Evolutionary conservation across 805 yeast species (phyloP).

Genomic region (Lachancea lanzarotensis): DNA sequence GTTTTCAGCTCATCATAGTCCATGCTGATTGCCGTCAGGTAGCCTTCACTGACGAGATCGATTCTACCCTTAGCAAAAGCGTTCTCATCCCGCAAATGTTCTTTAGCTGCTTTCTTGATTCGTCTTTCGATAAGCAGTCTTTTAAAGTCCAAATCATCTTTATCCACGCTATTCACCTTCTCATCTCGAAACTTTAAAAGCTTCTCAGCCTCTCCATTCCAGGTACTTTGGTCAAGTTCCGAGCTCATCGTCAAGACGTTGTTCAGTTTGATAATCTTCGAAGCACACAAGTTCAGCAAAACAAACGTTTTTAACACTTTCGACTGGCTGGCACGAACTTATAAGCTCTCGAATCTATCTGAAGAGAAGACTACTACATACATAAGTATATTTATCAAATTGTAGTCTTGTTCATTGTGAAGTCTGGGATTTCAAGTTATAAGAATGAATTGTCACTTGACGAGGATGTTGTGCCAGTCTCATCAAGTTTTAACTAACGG

Average conservation of each 20-base stretch:
- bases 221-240: background rate
- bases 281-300: too few species aligned
- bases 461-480: too few species aligned
- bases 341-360: too few species aligned
- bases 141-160: slow-evolving; percentile 4
- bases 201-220: slow-evolving; percentile 4
- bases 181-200: slow-evolving; percentile 12
- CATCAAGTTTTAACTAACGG: too few species aligned
- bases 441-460: too few species aligned
- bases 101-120: slow-evolving; percentile 14
- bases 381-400: too few species aligned
- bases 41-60: slow-evolving; percentile 18
- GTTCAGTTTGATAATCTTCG: too few species aligned
- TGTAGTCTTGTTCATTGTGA: too few species aligned
- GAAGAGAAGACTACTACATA: too few species aligned
- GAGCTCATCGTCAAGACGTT: background rate
- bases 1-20: slow-evolving; percentile 7
- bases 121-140: slow-evolving; percentile 18
- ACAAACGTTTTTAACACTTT: too few species aligned
- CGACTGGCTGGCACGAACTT: too few species aligned
- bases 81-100: slow-evolving; percentile 18
- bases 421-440: too few species aligned
- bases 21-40: slow-evolving; percentile 2
- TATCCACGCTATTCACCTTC: slow-evolving; percentile 3
- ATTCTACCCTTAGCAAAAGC: slow-evolving; percentile 20